Conservation (phyloP, 108 stramenopile genomes). For the Skeletonema grethae region DNA sequence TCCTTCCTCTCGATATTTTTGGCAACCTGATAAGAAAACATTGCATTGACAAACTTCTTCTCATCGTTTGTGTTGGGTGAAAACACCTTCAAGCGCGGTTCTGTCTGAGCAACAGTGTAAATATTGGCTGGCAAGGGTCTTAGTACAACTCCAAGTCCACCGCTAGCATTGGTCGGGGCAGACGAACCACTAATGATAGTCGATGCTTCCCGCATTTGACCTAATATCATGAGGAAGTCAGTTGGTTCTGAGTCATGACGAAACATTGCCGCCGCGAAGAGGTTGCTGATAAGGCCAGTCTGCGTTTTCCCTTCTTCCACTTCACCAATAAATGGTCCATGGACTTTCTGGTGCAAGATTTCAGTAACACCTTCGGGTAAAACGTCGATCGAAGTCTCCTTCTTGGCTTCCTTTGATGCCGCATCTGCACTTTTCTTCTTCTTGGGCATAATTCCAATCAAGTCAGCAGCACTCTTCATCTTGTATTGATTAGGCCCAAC, state of each 20-base stretch:
- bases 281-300: slow-evolving; percentile 77
- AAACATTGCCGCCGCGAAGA: slow-evolving; percentile 89
- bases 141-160: slow-evolving; percentile 70
- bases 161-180: slow-evolving; percentile 20
- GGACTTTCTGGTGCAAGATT: slow-evolving; percentile 77
- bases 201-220: slow-evolving; percentile 31
- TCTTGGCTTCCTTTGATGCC: slow-evolving; percentile 48
- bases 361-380: slow-evolving; percentile 90
- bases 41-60: slow-evolving; percentile 78
- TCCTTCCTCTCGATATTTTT: slow-evolving; percentile 56
- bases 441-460: slow-evolving; percentile 75
- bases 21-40: slow-evolving; percentile 78
- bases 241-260: slow-evolving; percentile 77
- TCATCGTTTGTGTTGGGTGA: slow-evolving; percentile 80
- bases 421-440: slow-evolving; percentile 51
- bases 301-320: slow-evolving; percentile 83
- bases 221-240: slow-evolving; percentile 89
- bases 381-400: slow-evolving; percentile 57
- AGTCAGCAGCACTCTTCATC: slow-evolving; percentile 62
- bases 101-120: slow-evolving; percentile 82
- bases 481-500: slow-evolving; percentile 61
- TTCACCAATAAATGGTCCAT: slow-evolving; percentile 89
- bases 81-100: slow-evolving; percentile 80
- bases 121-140: slow-evolving; percentile 76
- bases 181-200: neutral